phyloP scores from a whole-genome alignment of 805 yeast species.

The Isabelozyma pseudorhagii region DNA sequence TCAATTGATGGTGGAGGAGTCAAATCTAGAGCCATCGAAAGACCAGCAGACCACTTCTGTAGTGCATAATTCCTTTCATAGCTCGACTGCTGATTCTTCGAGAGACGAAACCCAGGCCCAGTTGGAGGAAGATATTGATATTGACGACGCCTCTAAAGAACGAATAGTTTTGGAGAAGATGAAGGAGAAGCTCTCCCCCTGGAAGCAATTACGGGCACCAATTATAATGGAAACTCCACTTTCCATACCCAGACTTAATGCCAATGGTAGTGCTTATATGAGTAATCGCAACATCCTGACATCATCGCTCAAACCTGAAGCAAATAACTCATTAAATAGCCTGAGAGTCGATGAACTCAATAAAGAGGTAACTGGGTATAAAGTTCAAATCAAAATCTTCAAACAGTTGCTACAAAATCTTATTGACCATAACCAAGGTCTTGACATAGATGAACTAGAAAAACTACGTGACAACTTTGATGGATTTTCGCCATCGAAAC shows the following conservation, averaged over 20 bases:
- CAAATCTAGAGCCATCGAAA: not conserved
- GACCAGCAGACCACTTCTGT: not conserved
- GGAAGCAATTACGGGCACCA: slow-evolving; percentile 5
- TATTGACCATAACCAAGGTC: slow-evolving; percentile 16
- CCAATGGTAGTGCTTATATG: not conserved
- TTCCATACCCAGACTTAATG: not conserved
- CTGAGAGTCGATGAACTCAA: slow-evolving; percentile 26
- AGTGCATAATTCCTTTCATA: not conserved
- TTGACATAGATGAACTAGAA: slow-evolving; percentile 1
- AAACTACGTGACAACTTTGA: not conserved
- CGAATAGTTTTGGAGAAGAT: slow-evolving; percentile 8
- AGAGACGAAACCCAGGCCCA: slow-evolving; percentile 20
- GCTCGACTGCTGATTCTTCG: slow-evolving; percentile 6
- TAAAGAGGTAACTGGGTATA: slow-evolving; percentile 34
- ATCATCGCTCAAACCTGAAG: slow-evolving; percentile 1
- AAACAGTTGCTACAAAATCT: slow-evolving; percentile 37
- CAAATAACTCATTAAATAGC: slow-evolving; percentile 13
- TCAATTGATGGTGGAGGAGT: not conserved
- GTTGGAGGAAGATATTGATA: slow-evolving; percentile 18
- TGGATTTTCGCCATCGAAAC: not conserved
- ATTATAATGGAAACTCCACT: not conserved
- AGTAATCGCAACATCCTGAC: slow-evolving; percentile 2
- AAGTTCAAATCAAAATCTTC: slow-evolving; percentile 36
- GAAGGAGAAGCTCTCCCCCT: not conserved
- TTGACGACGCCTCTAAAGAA: slow-evolving; percentile 6